These are phyloP conservation scores for Perkinsus marinus DNA, from an alignment of 169 alveolate genomes.

Conservation along the genomic window DNA sequence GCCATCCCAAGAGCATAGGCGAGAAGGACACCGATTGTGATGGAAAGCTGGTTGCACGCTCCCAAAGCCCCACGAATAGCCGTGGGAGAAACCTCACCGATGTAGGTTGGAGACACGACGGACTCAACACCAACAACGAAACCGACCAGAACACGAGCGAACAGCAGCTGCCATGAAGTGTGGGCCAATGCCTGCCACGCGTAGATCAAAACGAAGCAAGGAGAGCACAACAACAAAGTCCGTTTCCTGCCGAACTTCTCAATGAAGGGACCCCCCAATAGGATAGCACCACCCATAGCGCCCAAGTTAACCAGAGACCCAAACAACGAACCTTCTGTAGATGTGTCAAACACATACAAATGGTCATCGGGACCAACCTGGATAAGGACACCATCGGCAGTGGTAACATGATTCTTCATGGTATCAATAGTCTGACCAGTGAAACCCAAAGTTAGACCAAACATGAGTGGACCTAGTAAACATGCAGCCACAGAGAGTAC, in stretches of 20 bases:
- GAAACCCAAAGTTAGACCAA: background rate
- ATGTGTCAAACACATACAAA: background rate
- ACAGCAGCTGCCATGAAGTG: background rate
- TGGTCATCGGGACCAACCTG: background rate
- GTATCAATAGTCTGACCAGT: background rate
- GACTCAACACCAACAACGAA: background rate
- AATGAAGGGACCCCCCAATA: background rate
- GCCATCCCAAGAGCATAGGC: no score
- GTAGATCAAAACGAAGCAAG: background rate
- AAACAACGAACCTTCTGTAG: background rate
- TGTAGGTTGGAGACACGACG: no score
- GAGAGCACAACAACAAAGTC: background rate
- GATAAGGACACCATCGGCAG: background rate
- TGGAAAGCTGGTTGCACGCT: no score
- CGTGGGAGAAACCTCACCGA: no score
- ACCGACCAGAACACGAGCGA: background rate
- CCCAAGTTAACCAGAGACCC: background rate
- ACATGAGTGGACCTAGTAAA: background rate
- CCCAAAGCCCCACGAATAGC: no score
- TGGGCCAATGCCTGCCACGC: background rate
- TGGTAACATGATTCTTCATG: background rate
- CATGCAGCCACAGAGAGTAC: background rate
- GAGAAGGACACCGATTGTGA: no score
- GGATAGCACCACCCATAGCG: background rate
- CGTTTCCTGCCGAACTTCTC: background rate